Base-by-base conservation (phyloP, 192 early-diverging fungal genomes). In the Mortierella claussenii region DNA sequence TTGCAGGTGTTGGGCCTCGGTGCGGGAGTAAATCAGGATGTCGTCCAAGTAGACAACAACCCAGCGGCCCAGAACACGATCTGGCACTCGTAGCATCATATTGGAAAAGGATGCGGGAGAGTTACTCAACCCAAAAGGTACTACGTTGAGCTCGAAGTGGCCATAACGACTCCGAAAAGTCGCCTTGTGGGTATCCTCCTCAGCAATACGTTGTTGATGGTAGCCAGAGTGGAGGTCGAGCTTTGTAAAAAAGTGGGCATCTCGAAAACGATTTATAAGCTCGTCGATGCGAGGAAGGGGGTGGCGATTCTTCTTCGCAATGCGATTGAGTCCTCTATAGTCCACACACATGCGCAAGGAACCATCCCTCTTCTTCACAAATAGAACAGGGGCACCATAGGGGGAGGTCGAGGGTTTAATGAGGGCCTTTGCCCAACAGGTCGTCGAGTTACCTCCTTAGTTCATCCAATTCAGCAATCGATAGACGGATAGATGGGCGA, bases 121-220 rank as follows among this genome's bases (percentile, higher is more conserved):
- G 58, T 88, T 89, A n/a, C 79, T 81, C 1, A 92, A 61, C 0
- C 90, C 91, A 57, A 89, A 89, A 0, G 89, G 88, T 59, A 93
- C 79, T 12, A 89, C 86, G 1, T 68, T 49, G 34, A 81, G 88
- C 54, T 90, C 71, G 23, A 36, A 93, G 11, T 63, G 79, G 2
- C 73, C 68, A 26, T 73, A 73, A n/a, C 30, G 28, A 15, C 42
- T 55, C 8, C 36, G 44, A 26, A 79, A 64, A 0, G 66, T 61
- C 1, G 75, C 66, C 37, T 86, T 86, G 0, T 30, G 40, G 1
- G 69, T 49, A 50, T 87, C 76, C 0, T 28, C 48, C 27, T 57
- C 26, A 17, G 43, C 6, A 1, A 88, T 78, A 1, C 70, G 68
- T 0, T 85, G 65, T 58, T 83, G 76, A 45, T 86, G 62, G 50